Evolutionary conservation across 2,329 filamentous ascomycete genomes (phyloP), one percentile per base, ranked within the genome.

Genomic region (Polychaeton citri): DNA sequence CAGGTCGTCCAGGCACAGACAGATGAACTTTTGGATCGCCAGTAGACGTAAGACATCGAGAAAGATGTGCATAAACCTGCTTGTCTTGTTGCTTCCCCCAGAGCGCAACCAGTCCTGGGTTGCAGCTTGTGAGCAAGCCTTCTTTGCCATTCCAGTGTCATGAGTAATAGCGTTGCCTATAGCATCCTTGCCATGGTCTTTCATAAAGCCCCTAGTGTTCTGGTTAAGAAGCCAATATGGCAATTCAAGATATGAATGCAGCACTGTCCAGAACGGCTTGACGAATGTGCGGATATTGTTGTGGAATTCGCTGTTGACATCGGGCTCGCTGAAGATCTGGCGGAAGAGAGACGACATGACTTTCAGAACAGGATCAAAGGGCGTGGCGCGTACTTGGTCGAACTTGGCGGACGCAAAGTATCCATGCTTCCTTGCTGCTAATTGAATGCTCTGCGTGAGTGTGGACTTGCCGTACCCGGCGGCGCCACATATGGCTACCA

Each of bases 1-100:
- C 20, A 95, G 63, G 57, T 95, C 88, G 51, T 95, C 88, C 19
- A 95, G 62, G 48, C 79, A 86, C 47, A 94, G 78, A 51, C 84
- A 92, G 36, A 94, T 86, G 49, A 94, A 77, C 49, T 87, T 90
- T 54, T 87, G 78, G 15, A 78, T 69, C 0, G 84, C 81, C 37
- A 96, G 77, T 30, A 92, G 74, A 35, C 83, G 74, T 34, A 95
- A 59, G 7, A 94, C 79, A 46, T 95, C 87, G 32, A 94, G 64
- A 48, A 92, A 88, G 1, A 83, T 87, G 51, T 86, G 88, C 69
- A 88, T 82, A 38, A 94, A 71, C 9, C 84, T 76, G 44, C 84
- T 79, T 2, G 70, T 69, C 41, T 64, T 68, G 17, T 60, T 61
- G 21, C 57, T 54, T 17, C 63, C 61, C 17, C 65, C 62, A 33